These are phyloP conservation scores for Hammondia hammondi DNA, from an alignment of 169 alveolate genomes.

Conservation along the genomic window DNA sequence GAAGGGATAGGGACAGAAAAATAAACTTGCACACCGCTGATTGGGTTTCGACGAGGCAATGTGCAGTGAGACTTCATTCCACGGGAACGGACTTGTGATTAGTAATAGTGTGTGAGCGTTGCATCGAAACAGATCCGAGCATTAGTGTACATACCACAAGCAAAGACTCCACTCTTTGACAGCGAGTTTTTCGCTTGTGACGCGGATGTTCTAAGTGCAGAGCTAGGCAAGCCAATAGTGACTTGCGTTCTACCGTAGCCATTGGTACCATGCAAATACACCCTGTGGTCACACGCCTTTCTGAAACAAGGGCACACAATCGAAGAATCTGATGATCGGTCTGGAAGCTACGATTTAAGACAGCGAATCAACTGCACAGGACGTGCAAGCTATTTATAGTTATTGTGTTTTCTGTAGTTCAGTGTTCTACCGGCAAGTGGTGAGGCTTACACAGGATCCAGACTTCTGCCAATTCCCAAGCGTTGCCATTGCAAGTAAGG, in stretches of 20 bases:
- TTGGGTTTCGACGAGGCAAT: too few relatives aligned
- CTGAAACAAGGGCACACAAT: background rate
- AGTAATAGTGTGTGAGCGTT: too few relatives aligned
- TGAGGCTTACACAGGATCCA: background rate
- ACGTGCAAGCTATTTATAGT: background rate
- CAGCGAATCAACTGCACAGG: background rate
- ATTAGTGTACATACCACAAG: too few relatives aligned
- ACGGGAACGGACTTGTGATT: too few relatives aligned
- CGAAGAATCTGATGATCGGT: background rate
- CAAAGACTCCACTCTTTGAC: background rate
- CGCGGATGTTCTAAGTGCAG: background rate
- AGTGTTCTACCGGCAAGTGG: background rate
- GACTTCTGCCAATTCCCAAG: background rate
- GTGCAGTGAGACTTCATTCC: too few relatives aligned
- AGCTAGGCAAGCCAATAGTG: background rate
- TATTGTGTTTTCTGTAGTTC: background rate
- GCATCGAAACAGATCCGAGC: too few relatives aligned
- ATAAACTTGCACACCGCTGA: too few relatives aligned
- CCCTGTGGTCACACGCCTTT: background rate
- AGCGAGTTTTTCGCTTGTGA: background rate
- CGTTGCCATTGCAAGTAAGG: background rate
- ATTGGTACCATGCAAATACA: too few relatives aligned
- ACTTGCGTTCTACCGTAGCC: background rate
- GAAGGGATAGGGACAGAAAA: too few relatives aligned
- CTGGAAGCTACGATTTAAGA: background rate